Conservation (phyloP, 2,329 filamentous ascomycete genomes). For the Verticillium albo-atrum region DNA sequence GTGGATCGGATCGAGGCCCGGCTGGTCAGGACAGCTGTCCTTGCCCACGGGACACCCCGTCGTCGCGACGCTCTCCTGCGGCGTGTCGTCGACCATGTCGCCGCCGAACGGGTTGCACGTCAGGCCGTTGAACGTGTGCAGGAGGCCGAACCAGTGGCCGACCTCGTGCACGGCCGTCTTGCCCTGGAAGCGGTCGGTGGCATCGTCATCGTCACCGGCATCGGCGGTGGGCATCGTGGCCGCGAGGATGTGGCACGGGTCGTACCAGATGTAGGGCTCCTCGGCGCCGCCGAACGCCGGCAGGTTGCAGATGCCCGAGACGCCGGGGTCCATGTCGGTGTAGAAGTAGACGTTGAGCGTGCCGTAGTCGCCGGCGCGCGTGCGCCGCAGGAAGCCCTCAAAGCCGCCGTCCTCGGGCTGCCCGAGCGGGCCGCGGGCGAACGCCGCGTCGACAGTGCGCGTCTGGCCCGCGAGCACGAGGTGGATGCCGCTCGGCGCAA, state of each 20-base stretch:
- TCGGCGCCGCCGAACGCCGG: conserved; percentile 16
- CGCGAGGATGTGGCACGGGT: conserved; percentile 12
- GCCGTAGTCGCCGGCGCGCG: conserved; percentile 27
- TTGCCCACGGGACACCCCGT: conserved; percentile 6
- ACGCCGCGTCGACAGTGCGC: conserved; percentile 22
- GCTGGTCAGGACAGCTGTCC: conserved; percentile 16
- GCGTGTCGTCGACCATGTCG: conserved; percentile 30
- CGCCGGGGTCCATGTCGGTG: conserved; percentile 9
- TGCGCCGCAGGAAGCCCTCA: neutral
- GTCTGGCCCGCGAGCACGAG: conserved; percentile 22
- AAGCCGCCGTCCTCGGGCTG: neutral
- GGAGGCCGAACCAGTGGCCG: conserved; percentile 12
- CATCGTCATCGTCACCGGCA: too few species aligned
- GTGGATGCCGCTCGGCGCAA: conserved; percentile 18
- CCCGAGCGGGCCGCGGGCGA: neutral
- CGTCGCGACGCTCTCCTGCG: conserved; percentile 12
- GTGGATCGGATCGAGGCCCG: conserved; percentile 16
- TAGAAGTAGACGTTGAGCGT: conserved; percentile 39
- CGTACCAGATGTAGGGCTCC: conserved; percentile 9
- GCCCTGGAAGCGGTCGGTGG: conserved; percentile 15
- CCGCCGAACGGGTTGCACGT: conserved; percentile 24
- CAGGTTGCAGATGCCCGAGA: conserved; percentile 37
- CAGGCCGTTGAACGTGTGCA: conserved; percentile 20
- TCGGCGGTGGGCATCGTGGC: conserved; percentile 14
- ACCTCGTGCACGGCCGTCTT: conserved; percentile 22